Percentiles rank a stretch among this genome's conserved stretches.
Evolutionary conservation across 345 rosid species (phyloP).

Genomic region (Cardiospermum halicacabum): DNA sequence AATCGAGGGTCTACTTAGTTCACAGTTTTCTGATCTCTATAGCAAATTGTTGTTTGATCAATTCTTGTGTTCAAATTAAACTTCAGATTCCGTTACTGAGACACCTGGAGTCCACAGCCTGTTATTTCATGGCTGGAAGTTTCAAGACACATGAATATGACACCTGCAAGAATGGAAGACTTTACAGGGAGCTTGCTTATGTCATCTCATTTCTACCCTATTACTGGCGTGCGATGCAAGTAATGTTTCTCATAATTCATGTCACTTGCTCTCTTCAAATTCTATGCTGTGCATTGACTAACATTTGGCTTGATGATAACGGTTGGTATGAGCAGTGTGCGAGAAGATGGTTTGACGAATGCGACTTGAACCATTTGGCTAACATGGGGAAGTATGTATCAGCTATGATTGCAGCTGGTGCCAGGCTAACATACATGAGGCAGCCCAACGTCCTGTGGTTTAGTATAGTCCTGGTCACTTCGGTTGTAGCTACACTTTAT

Average conservation of each 20-base stretch:
- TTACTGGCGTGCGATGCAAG: constrained; percentile 99
- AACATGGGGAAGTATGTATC: constrained; percentile 98
- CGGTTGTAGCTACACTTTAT: constrained; percentile 63
- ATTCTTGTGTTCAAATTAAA: too few relatives aligned
- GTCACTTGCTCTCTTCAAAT: not conserved
- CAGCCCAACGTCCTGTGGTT: constrained; percentile 49
- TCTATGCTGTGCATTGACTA: not conserved
- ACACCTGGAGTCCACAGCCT: constrained; percentile 76
- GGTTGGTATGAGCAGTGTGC: constrained; percentile 57
- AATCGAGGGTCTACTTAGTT: not conserved
- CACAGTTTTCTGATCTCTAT: not conserved
- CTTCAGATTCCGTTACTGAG: constrained; percentile 77
- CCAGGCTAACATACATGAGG: constrained; percentile 64
- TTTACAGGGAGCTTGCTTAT: constrained; percentile 69
- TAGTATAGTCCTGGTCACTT: constrained; percentile 51
- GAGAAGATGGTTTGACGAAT: constrained; percentile 88
- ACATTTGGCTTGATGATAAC: not conserved
- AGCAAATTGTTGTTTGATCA: too few relatives aligned
- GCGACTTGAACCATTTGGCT: constrained; percentile 56
- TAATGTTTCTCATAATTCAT: constrained; percentile 15
- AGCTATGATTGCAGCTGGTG: constrained; percentile 96
- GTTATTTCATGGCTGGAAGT: constrained; percentile 75
- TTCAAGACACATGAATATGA: constrained; percentile 59
- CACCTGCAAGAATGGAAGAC: constrained; percentile 61
- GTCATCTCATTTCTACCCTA: constrained; percentile 82